Evolutionary conservation across 2,329 filamentous ascomycete species (phyloP).

Genomic region (Akanthomyces uredinophilus): DNA sequence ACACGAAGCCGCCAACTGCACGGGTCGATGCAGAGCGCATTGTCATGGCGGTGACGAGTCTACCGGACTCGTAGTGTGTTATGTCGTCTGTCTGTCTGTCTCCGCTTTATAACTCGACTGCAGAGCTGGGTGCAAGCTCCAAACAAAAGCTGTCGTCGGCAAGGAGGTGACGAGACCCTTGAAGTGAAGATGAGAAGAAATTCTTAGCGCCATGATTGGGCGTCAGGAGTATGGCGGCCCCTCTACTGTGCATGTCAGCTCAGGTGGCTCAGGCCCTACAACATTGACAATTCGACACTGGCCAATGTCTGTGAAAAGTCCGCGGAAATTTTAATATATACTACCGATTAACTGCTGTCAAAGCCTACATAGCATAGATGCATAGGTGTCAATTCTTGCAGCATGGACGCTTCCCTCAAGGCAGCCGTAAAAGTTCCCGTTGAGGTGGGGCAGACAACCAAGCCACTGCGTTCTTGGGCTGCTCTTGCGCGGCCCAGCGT

Average conservation of each 20-base stretch:
- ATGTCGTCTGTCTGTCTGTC: not conserved
- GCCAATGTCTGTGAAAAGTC: not conserved
- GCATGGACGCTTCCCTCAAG: not conserved
- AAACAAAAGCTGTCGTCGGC: not conserved
- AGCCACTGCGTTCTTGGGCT: constrained; percentile 10
- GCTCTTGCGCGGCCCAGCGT: constrained; percentile 12
- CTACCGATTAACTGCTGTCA: not conserved
- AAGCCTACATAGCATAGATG: too few species aligned
- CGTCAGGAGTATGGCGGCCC: not conserved
- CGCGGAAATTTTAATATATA: not conserved
- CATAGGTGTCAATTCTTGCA: too few species aligned
- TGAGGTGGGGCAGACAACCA: constrained; percentile 11
- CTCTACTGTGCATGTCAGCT: constrained; percentile 1
- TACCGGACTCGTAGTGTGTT: not conserved
- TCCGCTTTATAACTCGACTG: not conserved
- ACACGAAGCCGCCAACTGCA: constrained; percentile 34
- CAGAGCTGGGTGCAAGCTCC: not conserved
- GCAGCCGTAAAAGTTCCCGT: not conserved
- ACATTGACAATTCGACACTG: too few species aligned
- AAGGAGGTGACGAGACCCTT: constrained; percentile 1
- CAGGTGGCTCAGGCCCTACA: too few species aligned
- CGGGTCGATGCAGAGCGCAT: constrained; percentile 36
- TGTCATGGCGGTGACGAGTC: not conserved
- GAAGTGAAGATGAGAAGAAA: constrained; percentile 7
- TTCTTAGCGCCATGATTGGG: constrained; percentile 12